Evolutionary conservation across 768 basidiomycete genomes (phyloP), one percentile per base, ranked within the genome.

Genomic region (Tricholomella constricta): DNA sequence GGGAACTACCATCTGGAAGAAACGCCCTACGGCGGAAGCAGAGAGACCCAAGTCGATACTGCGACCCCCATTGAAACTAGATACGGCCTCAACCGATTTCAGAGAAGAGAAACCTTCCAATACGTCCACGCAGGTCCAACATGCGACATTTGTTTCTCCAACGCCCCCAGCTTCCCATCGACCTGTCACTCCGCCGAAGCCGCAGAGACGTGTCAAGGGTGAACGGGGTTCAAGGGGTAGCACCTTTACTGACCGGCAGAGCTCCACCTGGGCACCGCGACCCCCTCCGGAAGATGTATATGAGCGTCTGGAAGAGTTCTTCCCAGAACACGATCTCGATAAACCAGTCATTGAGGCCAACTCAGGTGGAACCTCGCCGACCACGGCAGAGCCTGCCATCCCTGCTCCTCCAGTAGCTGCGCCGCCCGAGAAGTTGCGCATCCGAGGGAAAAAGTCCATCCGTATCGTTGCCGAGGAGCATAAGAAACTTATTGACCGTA

Each of bases 311-410:
- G 92, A 98, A 61, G 86, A 89, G 55, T 98, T 92, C 76, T 99
- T 99, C 79, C 95, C 96, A 1, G 87, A 89, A 58, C 91, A 97
- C 65, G 94, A 98, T 64, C 83, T 98, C 43, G 97, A 98, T 69
- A 90, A 94, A 65, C 94, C 95, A 2, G 88, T 98, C 58, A 90
- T 98, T 48, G 96, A 98, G 61, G 85, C 88, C 27, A 80, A 78
- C 35, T 89, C 86, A 3, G 88, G 91, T 9, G 88, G 88, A 36
- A 85, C 87, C 3, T 91, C 89, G 2, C 90, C 92, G 1, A 89
- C 86, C 2, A 68, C 80, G 20, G 74, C 74, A 8, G 89, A 91
- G 26, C 74, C 78, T 9, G 66, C 69, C 0, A 73, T 74, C 5
- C 72, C 74, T 20, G 67, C 75, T 14, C 73, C 77, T 23, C 66